phyloP scores from a whole-genome alignment of 2,329 filamentous ascomycete species.

The Fusarium sp. region DNA sequence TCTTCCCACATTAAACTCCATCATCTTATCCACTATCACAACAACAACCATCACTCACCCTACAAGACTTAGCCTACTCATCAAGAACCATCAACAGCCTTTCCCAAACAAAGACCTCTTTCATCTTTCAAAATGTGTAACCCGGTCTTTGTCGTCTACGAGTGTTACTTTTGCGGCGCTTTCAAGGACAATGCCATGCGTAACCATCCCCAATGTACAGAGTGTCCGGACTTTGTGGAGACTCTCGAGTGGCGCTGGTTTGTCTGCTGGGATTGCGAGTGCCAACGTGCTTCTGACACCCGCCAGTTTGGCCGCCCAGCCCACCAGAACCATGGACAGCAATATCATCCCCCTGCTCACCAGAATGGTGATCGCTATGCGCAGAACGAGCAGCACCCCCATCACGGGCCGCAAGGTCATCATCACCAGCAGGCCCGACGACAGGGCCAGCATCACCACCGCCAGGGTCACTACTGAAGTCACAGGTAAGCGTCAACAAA shows the following conservation, averaged over 20 bases:
- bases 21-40: background rate
- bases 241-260: background rate
- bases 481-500: background rate
- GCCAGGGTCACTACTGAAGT: background rate
- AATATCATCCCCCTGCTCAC: too few relatives aligned
- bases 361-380: too few relatives aligned
- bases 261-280: background rate
- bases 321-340: too few relatives aligned
- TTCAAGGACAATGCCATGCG: background rate
- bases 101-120: rapidly evolving
- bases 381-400: too few relatives aligned
- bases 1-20: too few relatives aligned
- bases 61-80: background rate
- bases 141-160: background rate
- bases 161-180: background rate
- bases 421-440: background rate
- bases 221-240: background rate
- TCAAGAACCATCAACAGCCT: background rate
- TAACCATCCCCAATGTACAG: background rate
- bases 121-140: background rate
- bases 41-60: background rate
- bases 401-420: too few relatives aligned
- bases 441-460: background rate
- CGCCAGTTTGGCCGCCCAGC: background rate
- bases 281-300: background rate